Base-by-base conservation (phyloP, 176 grass and related monocot species). In the Saccharum officinarum region DNA sequence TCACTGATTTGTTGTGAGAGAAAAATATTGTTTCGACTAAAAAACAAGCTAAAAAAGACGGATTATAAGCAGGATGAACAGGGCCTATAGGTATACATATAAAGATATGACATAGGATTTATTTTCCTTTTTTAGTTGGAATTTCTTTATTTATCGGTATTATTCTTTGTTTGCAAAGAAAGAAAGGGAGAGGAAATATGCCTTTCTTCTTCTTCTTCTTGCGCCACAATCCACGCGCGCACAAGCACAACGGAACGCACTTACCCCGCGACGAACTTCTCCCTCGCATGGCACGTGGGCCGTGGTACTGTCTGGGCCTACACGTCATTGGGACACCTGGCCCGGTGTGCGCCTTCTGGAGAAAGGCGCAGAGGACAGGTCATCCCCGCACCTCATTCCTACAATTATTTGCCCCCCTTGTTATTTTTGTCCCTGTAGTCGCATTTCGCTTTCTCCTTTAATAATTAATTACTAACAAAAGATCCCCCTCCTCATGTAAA, bases 191-290 rank as follows among this genome's bases (percentile, higher is more conserved):
- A 49, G 10, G 5, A 16, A n/a, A 81, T 33, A 74, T 55, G 12
- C 11, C 44, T 13, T 46, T 42, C 41, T 45, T 0, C 15, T 47
- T 0, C 15, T 40, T 41, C 82, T 70, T 84, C 84, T 90, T 79
- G 84, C 28, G 57, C 73, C 15, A 83, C 55, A 78, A 90, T 39
- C 88, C 88, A 82, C 34, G 14, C 6, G 33, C 26, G 6, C 33
- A 33, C n/a, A 31, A 36, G 6, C 33, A 33, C n/a, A 31, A 36
- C 6, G 39, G 2, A 0, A 1, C 17, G 2, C 6, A 15, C 71
- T 31, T 22, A 40, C 37, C 44, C 20, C 7, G 0, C 1, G 0
- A 0, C 11, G 1, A 2, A 8, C 2, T 0, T 25, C 7, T 22
- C 0, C 1, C 0, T 0, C 46, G n/a, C 0, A 45, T 87, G 88